Base-by-base conservation (phyloP, 148 eudicot genomes). In the Cornus florida region DNA sequence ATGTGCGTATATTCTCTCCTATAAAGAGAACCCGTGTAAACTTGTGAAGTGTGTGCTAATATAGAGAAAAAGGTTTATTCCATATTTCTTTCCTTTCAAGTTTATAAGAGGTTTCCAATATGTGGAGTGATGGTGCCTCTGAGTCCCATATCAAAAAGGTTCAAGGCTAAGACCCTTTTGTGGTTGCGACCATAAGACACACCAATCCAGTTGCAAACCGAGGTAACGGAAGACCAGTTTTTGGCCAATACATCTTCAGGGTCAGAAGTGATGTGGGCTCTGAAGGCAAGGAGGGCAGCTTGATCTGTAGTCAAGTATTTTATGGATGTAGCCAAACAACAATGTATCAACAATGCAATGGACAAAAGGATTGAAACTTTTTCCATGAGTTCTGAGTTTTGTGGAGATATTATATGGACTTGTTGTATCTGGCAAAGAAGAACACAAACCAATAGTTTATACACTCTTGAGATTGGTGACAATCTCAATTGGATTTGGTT, bases 181-280 rank as follows among this genome's bases (percentile, higher is more conserved):
- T 69, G 41, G 3, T 43, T 7, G 6, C 48, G 7, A 50, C 68
- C 28, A 28, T 1, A 28, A 28, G 28, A 28, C 28, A 28, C 28
- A 28, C 28, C 28, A 28, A 28, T 28, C 28, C 28, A 28, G 28
- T 28, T 28, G 28, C 28, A 28, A 1, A 28, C 28, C 28, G 28
- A 28, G 28, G 56, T 62, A 83, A 76, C 1, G 80, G 35, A 31
- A 83, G 83, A 70, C 83, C 83, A 75, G 57, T 78, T 80, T 5
- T 32, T 43, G 23, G 70, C 24, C 48, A 84, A 38, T 14, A 70
- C 66, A 0, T 66, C 17, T 19, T 59, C 28, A 38, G 84, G 82
- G 74, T 78, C 84, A 8, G 72, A 56, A 39, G 41, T 81, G 19
- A 84, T 70, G 0, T 41, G 65, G 68, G 41, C 11, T 71, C 69